Percentiles rank a stretch among this genome's conserved stretches.
phyloP scores from a whole-genome alignment of 768 basidiomycete species.

The Trametes sanguinea region DNA sequence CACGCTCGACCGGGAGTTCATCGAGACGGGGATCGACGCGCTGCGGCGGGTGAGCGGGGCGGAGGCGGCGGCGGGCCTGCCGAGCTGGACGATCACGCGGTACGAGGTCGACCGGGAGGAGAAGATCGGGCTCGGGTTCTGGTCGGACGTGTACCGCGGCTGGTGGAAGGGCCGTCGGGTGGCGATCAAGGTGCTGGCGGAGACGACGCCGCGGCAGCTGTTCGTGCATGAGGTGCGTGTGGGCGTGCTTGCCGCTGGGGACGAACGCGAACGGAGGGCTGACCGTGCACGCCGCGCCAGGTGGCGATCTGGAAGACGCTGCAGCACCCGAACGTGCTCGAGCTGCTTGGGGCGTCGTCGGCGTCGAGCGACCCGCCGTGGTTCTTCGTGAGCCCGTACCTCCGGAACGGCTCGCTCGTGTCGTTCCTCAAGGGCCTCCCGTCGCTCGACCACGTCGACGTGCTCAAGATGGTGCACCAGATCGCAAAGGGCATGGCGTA shows the following conservation, averaged over 20 bases:
- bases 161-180: conserved; percentile 67
- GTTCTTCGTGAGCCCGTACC: conserved; percentile 66
- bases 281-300: neutral
- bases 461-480: conserved; percentile 66
- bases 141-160: conserved; percentile 79
- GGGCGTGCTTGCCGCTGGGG: too few species aligned
- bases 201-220: conserved; percentile 57
- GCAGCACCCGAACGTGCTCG: conserved; percentile 67
- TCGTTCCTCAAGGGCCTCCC: conserved; percentile 49
- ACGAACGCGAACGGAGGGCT: neutral
- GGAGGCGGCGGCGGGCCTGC: conserved; percentile 39
- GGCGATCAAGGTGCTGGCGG: conserved; percentile 72
- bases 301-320: conserved; percentile 65
- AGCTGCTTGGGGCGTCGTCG: conserved; percentile 77
- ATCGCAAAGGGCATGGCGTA: conserved; percentile 84
- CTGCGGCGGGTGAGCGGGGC: conserved; percentile 58
- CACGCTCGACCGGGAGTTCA: conserved; percentile 67
- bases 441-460: conserved; percentile 42
- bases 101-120: conserved; percentile 75
- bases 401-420: conserved; percentile 63
- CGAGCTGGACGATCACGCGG: conserved; percentile 79
- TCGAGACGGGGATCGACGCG: conserved; percentile 73
- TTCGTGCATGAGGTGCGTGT: conserved; percentile 43
- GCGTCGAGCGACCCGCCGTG: conserved; percentile 54
- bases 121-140: conserved; percentile 72